phyloP scores from a whole-genome alignment of 495 filamentous ascomycete genomes.

The Lepidopterella palustris region DNA sequence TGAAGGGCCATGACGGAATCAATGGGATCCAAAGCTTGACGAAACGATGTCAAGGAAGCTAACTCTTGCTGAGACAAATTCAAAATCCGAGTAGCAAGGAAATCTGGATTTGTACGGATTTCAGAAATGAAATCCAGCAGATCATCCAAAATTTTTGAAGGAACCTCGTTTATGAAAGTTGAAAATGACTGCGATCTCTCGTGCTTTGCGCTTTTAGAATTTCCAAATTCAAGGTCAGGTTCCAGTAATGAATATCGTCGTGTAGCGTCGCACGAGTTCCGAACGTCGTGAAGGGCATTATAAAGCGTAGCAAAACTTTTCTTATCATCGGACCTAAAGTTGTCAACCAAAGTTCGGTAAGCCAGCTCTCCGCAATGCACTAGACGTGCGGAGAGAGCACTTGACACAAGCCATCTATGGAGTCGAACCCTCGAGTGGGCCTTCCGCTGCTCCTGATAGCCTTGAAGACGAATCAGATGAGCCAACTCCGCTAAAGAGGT shows the following conservation, averaged over 20 bases:
- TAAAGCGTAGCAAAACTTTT: slow-evolving; percentile 78
- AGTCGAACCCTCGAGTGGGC: slow-evolving; percentile 59
- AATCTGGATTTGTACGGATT: slow-evolving; percentile 78
- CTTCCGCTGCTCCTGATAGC: slow-evolving; percentile 68
- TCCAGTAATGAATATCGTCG: slow-evolving; percentile 62
- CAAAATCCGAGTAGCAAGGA: slow-evolving; percentile 72
- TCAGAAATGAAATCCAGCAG: slow-evolving; percentile 73
- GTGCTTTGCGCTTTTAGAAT: slow-evolving; percentile 30
- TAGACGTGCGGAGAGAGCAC: slow-evolving; percentile 72
- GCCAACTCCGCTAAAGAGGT: slow-evolving; percentile 67
- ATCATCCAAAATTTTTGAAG: slow-evolving; percentile 63
- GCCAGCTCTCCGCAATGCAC: slow-evolving; percentile 69
- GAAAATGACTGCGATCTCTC: slow-evolving; percentile 41
- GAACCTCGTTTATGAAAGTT: slow-evolving; percentile 76
- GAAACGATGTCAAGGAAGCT: slow-evolving; percentile 62
- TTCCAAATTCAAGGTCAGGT: slow-evolving; percentile 55
- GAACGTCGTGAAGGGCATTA: slow-evolving; percentile 81
- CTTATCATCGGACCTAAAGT: slow-evolving; percentile 85
- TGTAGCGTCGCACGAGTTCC: slow-evolving; percentile 72
- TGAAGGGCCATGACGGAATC: slow-evolving; percentile 76
- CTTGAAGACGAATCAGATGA: slow-evolving; percentile 61
- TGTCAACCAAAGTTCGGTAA: slow-evolving; percentile 78
- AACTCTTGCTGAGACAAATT: slow-evolving; percentile 68
- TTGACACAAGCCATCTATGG: slow-evolving; percentile 52
- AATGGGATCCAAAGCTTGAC: slow-evolving; percentile 67